Percentiles rank a stretch among this genome's conserved stretches.
Evolutionary conservation across 163 green algal genomes (phyloP).

Genomic region (Dunaliella salina): DNA sequence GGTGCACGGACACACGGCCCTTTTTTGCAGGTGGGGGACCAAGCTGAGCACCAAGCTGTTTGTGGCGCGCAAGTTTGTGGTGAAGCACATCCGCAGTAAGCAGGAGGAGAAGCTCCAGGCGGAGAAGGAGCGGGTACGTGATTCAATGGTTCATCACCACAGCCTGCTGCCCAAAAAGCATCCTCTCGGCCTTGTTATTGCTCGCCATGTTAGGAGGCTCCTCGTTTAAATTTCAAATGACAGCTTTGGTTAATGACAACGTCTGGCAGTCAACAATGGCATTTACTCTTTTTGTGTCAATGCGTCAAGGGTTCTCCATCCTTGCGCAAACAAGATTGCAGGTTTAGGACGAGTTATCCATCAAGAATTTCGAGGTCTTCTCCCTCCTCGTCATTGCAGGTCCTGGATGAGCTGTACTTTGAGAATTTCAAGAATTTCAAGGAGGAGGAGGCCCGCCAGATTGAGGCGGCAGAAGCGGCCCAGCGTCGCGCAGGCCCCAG

Average conservation of each 20-base stretch:
- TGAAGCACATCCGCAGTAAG: slow-evolving; percentile 92
- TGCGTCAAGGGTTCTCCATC: no score
- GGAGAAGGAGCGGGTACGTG: slow-evolving; percentile 53
- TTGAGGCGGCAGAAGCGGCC: slow-evolving; percentile 12
- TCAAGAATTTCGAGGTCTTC: no score
- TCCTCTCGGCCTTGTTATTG: no score
- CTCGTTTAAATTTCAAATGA: no score
- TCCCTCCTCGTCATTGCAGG: slow-evolving; percentile 18
- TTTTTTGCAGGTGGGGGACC: slow-evolving; percentile 69
- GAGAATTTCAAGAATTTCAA: slow-evolving; percentile 55
- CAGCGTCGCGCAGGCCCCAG: not conserved
- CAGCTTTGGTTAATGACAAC: no score
- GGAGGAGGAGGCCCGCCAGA: slow-evolving; percentile 40
- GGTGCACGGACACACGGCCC: no score
- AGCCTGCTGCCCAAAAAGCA: not conserved
- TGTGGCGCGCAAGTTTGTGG: slow-evolving; percentile 84
- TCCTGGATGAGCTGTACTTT: slow-evolving; percentile 55
- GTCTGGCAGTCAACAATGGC: no score
- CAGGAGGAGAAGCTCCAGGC: slow-evolving; percentile 72
- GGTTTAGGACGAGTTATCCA: no score
- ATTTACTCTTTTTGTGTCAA: no score
- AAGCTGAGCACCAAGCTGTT: slow-evolving; percentile 90
- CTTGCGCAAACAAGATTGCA: no score
- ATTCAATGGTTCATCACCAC: no score
- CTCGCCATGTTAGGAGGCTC: no score